phyloP scores from a whole-genome alignment of 306 rosid species.

The Erythrophleum fordii region DNA sequence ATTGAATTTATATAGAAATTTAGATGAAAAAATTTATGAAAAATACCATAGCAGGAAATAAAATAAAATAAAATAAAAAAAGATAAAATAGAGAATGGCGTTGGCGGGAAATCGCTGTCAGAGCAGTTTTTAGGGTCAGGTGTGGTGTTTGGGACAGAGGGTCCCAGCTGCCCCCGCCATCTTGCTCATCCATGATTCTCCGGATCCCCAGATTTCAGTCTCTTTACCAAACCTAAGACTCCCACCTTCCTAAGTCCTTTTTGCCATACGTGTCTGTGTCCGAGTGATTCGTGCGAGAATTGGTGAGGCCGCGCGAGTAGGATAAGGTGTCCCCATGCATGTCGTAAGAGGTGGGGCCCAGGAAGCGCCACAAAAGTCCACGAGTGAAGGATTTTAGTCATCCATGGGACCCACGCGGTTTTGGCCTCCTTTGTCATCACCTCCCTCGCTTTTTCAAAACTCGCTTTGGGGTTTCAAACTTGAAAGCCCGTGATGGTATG shows the following conservation, averaged over 20 bases:
- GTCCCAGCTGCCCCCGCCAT: conserved; percentile 40
- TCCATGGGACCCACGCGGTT: conserved; percentile 69
- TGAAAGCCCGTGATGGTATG: neutral
- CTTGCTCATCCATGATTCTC: neutral
- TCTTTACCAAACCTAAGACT: neutral
- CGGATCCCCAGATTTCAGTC: conserved; percentile 1
- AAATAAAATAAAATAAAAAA: too few species aligned
- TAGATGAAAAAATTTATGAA: too few species aligned
- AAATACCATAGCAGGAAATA: too few species aligned
- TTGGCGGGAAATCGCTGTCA: conserved; percentile 58
- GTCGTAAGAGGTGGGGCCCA: conserved; percentile 47
- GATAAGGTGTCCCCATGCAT: neutral
- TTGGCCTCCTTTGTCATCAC: neutral
- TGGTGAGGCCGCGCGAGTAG: neutral
- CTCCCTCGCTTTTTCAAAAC: neutral
- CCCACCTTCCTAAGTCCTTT: neutral
- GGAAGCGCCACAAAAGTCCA: conserved; percentile 41
- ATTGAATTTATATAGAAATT: too few species aligned
- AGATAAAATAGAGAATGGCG: neutral
- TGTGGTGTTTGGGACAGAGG: conserved; percentile 39
- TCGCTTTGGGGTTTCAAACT: neutral
- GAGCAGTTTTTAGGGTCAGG: conserved; percentile 50
- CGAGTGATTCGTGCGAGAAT: neutral
- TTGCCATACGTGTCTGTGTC: neutral
- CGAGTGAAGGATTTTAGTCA: conserved; percentile 42